These are phyloP conservation scores for Arachnomyces sp. DNA, from an alignment of 2,329 filamentous ascomycete genomes.

Conservation along the genomic window DNA sequence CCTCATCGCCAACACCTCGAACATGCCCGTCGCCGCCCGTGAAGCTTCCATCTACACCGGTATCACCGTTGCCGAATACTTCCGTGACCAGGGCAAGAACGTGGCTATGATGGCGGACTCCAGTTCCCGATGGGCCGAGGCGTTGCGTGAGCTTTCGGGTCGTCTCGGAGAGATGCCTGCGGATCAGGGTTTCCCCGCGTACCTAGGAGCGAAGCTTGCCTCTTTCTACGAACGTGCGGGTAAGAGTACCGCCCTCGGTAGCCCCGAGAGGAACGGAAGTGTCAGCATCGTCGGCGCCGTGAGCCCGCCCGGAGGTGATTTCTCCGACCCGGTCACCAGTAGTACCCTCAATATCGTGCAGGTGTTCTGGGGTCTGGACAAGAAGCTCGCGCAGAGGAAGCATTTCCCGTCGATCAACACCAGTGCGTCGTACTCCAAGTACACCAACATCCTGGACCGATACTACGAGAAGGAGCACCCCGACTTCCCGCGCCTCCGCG, in stretches of 20 bases:
- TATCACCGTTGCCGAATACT: slow-evolving; percentile 93
- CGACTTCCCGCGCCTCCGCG: slow-evolving; percentile 85
- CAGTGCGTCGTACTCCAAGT: slow-evolving; percentile 90
- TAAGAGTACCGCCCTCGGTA: slow-evolving; percentile 74
- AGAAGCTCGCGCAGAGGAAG: slow-evolving; percentile 98
- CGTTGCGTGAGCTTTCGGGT: slow-evolving; percentile 95
- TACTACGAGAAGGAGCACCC: slow-evolving; percentile 91
- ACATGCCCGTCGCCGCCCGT: slow-evolving; percentile 98
- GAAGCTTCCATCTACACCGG: slow-evolving; percentile 98
- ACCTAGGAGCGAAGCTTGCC: slow-evolving; percentile 90
- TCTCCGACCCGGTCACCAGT: slow-evolving; percentile 93
- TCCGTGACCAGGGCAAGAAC: slow-evolving; percentile 91
- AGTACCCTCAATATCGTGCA: slow-evolving; percentile 95
- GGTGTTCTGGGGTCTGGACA: slow-evolving; percentile 99
- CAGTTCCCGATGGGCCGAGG: slow-evolving; percentile 95
- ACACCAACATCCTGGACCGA: slow-evolving; percentile 77
- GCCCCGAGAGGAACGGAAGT: slow-evolving; percentile 79
- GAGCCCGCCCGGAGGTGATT: slow-evolving; percentile 95
- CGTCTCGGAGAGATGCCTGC: slow-evolving; percentile 99
- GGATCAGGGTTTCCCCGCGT: slow-evolving; percentile 98
- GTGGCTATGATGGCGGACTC: slow-evolving; percentile 99
- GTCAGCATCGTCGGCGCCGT: slow-evolving; percentile 97
- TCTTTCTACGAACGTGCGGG: slow-evolving; percentile 99
- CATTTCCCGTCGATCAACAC: slow-evolving; percentile 99
- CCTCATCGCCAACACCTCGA: slow-evolving; percentile 97